These are phyloP conservation scores for Akanthomyces uredinophilus DNA, from an alignment of 2,329 filamentous ascomycete species.

Conservation along the genomic window DNA sequence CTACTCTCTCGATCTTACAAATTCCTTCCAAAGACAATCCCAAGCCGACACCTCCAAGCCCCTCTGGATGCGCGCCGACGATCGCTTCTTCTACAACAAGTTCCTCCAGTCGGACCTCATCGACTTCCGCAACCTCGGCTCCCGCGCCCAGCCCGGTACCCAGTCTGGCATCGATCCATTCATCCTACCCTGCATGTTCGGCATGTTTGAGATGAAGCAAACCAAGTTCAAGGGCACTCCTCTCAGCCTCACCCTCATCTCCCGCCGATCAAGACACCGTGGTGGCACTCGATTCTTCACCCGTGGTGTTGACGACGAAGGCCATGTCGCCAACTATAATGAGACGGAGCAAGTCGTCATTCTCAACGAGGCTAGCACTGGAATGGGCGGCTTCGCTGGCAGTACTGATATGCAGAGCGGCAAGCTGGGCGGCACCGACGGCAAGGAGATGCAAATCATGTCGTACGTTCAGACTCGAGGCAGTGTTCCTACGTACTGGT, in stretches of 20 bases:
- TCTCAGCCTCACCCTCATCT: slow-evolving; percentile 82
- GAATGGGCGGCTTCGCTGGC: slow-evolving; percentile 74
- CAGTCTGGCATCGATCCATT: slow-evolving; percentile 82
- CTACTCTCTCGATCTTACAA: slow-evolving; percentile 94
- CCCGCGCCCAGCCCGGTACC: slow-evolving; percentile 58
- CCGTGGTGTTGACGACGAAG: slow-evolving; percentile 85
- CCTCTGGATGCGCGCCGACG: slow-evolving; percentile 87
- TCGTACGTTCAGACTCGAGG: slow-evolving; percentile 96
- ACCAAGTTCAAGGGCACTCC: slow-evolving; percentile 81
- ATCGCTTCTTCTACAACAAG: slow-evolving; percentile 98
- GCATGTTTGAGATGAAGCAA: slow-evolving; percentile 86
- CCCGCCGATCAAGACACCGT: slow-evolving; percentile 79
- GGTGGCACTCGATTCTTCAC: slow-evolving; percentile 94
- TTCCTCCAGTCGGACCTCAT: slow-evolving; percentile 90
- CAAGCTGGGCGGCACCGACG: slow-evolving; percentile 52
- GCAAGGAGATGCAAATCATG: slow-evolving; percentile 79
- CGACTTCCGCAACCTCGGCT: slow-evolving; percentile 67
- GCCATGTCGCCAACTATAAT: slow-evolving; percentile 97
- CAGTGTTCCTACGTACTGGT: slow-evolving; percentile 94
- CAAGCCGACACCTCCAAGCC: slow-evolving; percentile 66
- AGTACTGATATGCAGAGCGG: slow-evolving; percentile 71
- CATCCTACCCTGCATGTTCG: slow-evolving; percentile 92
- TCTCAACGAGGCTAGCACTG: slow-evolving; percentile 73
- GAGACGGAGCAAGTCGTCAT: slow-evolving; percentile 94
- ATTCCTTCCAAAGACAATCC: slow-evolving; percentile 91